Evolutionary conservation across 2,329 filamentous ascomycete genomes (phyloP).

Genomic region (Didymella pinodella): DNA sequence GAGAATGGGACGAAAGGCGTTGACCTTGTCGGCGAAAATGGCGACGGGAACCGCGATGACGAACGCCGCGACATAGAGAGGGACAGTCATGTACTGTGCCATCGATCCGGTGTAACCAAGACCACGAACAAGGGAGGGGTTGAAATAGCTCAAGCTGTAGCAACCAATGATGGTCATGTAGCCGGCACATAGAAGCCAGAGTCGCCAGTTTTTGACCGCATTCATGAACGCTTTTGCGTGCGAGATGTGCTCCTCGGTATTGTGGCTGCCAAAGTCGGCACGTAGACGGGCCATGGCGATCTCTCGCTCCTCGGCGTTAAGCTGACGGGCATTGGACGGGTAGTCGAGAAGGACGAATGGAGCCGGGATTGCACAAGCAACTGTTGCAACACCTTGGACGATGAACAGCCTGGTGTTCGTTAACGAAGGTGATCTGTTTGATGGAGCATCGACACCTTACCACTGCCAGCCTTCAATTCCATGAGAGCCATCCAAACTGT

Average conservation of each 20-base stretch:
- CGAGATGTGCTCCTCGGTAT: conserved; percentile 29
- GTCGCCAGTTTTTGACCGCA: conserved; percentile 34
- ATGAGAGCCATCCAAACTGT: conserved; percentile 29
- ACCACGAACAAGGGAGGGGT: conserved; percentile 31
- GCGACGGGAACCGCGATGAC: conserved; percentile 33
- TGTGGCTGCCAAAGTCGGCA: conserved; percentile 30
- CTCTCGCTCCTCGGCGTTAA: conserved; percentile 55
- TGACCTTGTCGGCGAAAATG: conserved; percentile 31
- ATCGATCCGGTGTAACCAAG: conserved; percentile 33
- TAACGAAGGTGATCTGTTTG: neutral
- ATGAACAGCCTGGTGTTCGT: conserved; percentile 31
- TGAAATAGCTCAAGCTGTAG: conserved; percentile 37
- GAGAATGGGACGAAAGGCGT: conserved; percentile 28
- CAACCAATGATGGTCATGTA: conserved; percentile 43
- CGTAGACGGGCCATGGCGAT: conserved; percentile 35
- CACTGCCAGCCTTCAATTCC: conserved; percentile 36
- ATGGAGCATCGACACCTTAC: conserved; percentile 4
- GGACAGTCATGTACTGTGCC: conserved; percentile 38
- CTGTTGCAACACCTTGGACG: conserved; percentile 36
- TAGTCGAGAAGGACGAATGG: conserved; percentile 38
- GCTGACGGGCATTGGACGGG: conserved; percentile 52
- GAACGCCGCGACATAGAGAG: conserved; percentile 35
- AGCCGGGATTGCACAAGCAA: conserved; percentile 31
- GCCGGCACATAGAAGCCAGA: conserved; percentile 33
- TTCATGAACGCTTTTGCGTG: conserved; percentile 30